A percentile compares a stretch with the other conserved stretches of the same genome.
Evolutionary conservation across 331 rosid genomes (phyloP).

Genomic region (Saraca asoca): DNA sequence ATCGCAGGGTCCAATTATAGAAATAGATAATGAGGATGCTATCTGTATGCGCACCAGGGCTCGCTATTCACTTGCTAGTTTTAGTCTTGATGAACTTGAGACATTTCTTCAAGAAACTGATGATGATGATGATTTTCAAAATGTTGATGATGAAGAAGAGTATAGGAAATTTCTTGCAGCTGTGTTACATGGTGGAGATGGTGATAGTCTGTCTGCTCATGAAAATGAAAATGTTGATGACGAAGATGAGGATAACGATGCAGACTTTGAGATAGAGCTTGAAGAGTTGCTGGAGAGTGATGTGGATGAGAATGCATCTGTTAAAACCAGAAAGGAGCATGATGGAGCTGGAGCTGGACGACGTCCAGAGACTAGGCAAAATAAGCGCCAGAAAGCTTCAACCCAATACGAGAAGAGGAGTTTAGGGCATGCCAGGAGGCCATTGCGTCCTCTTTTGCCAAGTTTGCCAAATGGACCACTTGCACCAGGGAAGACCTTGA

Average conservation of each 20-base stretch:
- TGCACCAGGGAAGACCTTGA: slow-evolving; percentile 49
- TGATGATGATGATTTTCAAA: slow-evolving; percentile 89
- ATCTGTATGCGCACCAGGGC: slow-evolving; percentile 95
- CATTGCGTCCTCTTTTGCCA: slow-evolving; percentile 85
- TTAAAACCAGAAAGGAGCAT: slow-evolving; percentile 39
- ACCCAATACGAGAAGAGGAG: slow-evolving; percentile 51
- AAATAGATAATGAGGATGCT: slow-evolving; percentile 69
- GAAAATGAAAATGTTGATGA: slow-evolving; percentile 71
- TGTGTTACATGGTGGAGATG: slow-evolving; percentile 73
- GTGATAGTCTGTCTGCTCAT: slow-evolving; percentile 48
- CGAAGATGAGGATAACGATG: slow-evolving; percentile 93
- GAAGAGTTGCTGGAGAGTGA: slow-evolving; percentile 96
- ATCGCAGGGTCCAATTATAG: slow-evolving; percentile 42
- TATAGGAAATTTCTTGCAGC: slow-evolving; percentile 86
- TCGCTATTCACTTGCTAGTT: slow-evolving; percentile 87
- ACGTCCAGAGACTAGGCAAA: slow-evolving; percentile 88
- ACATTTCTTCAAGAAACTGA: slow-evolving; percentile 96
- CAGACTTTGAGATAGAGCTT: slow-evolving; percentile 93
- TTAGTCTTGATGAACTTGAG: slow-evolving; percentile 89
- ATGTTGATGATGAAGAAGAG: slow-evolving; percentile 89
- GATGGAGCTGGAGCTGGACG: slow-evolving; percentile 71
- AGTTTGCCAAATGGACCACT: slow-evolving; percentile 55
- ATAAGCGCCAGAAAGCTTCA: slow-evolving; percentile 54
- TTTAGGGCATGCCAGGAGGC: slow-evolving; percentile 59
- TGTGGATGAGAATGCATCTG: slow-evolving; percentile 51